A percentile compares a stretch with the other conserved stretches of the same genome.
These are phyloP conservation scores for Puccinia coronata DNA, from an alignment of 1,284 basidiomycete species.

Conservation along the genomic window DNA sequence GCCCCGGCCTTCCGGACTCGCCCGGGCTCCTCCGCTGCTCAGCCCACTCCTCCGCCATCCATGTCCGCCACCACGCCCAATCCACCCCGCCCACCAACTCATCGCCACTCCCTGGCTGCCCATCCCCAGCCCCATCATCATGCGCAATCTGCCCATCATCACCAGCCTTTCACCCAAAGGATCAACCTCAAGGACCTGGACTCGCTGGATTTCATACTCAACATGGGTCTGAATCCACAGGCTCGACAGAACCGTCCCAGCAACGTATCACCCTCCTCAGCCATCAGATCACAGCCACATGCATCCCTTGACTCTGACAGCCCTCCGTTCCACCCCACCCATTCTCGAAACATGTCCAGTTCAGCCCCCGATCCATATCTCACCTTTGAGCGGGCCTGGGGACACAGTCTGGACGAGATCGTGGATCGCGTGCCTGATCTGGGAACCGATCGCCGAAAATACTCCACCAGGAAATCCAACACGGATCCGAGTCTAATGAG, in stretches of 20 bases:
- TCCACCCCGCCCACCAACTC: neutral
- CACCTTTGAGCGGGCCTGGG: slow-evolving; percentile 35
- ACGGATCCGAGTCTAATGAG: neutral
- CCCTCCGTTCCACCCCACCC: neutral
- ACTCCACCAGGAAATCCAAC: slow-evolving; percentile 16
- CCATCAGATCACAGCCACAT: neutral
- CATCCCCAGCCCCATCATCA: neutral
- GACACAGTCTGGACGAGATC: slow-evolving; percentile 21
- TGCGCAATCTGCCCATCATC: neutral
- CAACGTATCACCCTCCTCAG: neutral
- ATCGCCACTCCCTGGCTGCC: neutral
- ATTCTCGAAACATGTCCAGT: slow-evolving; percentile 9
- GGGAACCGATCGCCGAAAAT: neutral
- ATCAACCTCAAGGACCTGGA: slow-evolving; percentile 39
- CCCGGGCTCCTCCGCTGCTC: neutral
- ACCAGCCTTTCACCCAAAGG: slow-evolving; percentile 9
- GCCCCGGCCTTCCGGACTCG: neutral
- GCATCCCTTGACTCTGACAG: neutral
- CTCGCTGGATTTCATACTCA: slow-evolving; percentile 11
- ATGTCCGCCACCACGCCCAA: neutral
- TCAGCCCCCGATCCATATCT: slow-evolving; percentile 28
- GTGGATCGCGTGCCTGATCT: slow-evolving; percentile 15
- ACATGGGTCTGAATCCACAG: neutral
- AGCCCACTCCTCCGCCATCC: neutral
- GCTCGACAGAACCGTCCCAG: neutral